Base-by-base conservation (phyloP, 768 basidiomycete genomes). In the Coprinopsis strossmayeri region DNA sequence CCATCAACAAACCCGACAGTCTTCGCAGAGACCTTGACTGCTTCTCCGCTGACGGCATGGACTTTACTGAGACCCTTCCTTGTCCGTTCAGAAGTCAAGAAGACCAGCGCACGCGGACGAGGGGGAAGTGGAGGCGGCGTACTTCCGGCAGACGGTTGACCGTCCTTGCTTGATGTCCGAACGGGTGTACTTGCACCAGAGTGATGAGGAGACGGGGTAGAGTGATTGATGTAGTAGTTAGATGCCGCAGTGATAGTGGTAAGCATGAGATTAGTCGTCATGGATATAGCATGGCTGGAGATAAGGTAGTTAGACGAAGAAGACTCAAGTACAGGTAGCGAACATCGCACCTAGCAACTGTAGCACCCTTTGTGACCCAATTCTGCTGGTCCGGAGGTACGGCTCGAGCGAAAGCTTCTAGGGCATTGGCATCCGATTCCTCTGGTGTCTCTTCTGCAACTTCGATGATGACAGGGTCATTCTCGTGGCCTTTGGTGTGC, bases 391-490 rank as follows among this genome's bases (percentile, higher is more conserved):
- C 82, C 13, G 80, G 74, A 20, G 81, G 80, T 1, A 88, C 73
- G 7, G 76, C 73, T 34, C 75, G 69, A 11, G 81, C 83, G 56
- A 81, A 80, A 23, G 81, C 73, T 51, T 77, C 70, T 20, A 73
- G 64, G 3, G 78, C 70, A 53, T 63, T 63, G 21, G 63, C 65
- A 53, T 74, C 71, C 7, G 67, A 61, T 27, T 66, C 64, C 42
- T 65, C 67, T 45, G 65, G 60, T 35, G 60, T 61, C 12, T 73
- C 70, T 44, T 79, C 74, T 0, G 78, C 75, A 25, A 89, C 76
- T 57, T 88, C 84, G 49, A 89, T 77, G 43, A 89, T 62, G n/a
- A 91, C 85, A 0, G 84, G 78, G 53, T 79, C 78, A 52, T 72
- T 72, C 55, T 80, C 76, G 40, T 72, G 70, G 5, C 77, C 78